These are phyloP conservation scores for Neonectria faginata DNA, from an alignment of 2,329 filamentous ascomycete genomes.

Conservation along the genomic window DNA sequence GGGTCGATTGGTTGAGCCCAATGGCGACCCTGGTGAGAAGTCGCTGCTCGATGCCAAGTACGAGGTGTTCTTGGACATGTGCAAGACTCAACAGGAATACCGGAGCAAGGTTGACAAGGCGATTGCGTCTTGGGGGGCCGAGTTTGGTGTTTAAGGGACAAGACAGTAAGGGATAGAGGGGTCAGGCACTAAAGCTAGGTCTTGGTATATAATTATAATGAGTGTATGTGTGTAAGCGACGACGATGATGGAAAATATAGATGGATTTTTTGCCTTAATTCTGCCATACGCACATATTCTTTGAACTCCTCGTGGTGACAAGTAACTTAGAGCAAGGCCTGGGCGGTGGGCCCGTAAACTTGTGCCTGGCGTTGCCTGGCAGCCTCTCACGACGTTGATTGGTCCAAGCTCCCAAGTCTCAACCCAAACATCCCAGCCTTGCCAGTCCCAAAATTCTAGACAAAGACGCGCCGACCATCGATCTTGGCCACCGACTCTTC, in stretches of 20 bases:
- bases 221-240: constrained; percentile 14
- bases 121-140: constrained; percentile 52
- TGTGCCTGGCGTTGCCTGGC: constrained; percentile 32
- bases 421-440: constrained; percentile 45
- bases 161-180: constrained; percentile 23
- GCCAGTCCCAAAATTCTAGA: constrained; percentile 49
- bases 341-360: constrained; percentile 5
- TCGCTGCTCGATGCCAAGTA: constrained; percentile 89
- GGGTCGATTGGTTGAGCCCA: constrained; percentile 83
- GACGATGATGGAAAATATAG: constrained; percentile 3
- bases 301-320: neutral
- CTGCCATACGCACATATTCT: neutral
- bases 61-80: constrained; percentile 94
- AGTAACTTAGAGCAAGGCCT: too few species aligned
- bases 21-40: constrained; percentile 78
- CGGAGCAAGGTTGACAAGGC: constrained; percentile 80
- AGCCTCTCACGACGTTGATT: constrained; percentile 44
- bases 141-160: constrained; percentile 44
- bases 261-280: neutral
- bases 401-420: constrained; percentile 49
- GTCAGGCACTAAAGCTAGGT: constrained; percentile 3
- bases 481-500: constrained; percentile 36
- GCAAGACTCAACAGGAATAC: constrained; percentile 85
- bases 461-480: constrained; percentile 42
- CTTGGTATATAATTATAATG: constrained; percentile 33